These are phyloP conservation scores for Wallacemonas rigidus DNA, from an alignment of 208 protist species.

Conservation along the genomic window DNA sequence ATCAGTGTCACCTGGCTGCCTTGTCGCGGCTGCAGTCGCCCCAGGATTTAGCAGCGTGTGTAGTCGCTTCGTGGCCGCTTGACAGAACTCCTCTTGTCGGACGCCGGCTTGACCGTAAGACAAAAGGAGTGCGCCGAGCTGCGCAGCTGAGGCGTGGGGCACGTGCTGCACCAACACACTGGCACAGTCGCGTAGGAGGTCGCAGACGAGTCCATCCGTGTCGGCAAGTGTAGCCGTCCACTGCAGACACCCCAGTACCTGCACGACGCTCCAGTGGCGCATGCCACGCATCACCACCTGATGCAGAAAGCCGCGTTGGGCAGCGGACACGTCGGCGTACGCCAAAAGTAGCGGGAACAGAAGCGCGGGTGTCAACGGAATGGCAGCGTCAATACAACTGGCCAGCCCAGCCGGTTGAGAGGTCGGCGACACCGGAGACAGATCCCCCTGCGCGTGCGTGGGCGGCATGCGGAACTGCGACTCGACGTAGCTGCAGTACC, in stretches of 20 bases:
- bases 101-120: slow-evolving; percentile 66
- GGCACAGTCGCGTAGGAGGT: slow-evolving; percentile 61
- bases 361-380: not conserved
- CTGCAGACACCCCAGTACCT: slow-evolving; percentile 38
- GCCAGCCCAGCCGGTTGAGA: not conserved
- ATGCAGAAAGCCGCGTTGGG: slow-evolving; percentile 1
- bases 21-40: not conserved
- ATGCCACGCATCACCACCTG: slow-evolving; percentile 23
- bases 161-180: slow-evolving; percentile 46
- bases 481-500: no score
- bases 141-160: slow-evolving; percentile 51
- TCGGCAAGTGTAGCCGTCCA: slow-evolving; percentile 9
- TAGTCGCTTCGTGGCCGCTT: slow-evolving; percentile 42
- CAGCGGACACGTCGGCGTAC: not conserved
- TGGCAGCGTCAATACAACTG: no score
- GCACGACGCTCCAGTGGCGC: slow-evolving; percentile 34
- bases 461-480: no score
- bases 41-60: slow-evolving; percentile 30
- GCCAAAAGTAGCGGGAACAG: not conserved
- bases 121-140: slow-evolving; percentile 61
- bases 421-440: not conserved
- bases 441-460: no score
- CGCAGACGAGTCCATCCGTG: slow-evolving; percentile 27
- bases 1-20: not conserved
- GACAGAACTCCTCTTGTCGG: slow-evolving; percentile 76